Conservation (phyloP, 345 rosid species). For the Carallia pectinifolia region DNA sequence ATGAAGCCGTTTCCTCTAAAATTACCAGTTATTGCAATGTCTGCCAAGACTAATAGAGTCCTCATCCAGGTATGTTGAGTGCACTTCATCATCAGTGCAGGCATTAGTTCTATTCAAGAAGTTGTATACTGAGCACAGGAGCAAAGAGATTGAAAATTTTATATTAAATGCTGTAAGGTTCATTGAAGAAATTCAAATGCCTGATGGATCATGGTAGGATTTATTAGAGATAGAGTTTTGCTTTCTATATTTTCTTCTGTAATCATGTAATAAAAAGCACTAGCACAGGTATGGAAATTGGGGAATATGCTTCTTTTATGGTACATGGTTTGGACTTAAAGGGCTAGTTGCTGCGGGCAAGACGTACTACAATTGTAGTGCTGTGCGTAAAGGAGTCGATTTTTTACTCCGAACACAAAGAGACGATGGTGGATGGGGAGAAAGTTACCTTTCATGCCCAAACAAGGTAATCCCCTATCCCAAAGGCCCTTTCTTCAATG, state of each 20-base stretch:
- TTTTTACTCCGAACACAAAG: conserved; percentile 20
- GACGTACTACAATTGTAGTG: conserved; percentile 10
- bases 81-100: conserved; percentile 25
- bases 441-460: conserved; percentile 27
- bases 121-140: conserved; percentile 22
- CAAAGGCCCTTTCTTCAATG: background rate
- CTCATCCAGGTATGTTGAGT: conserved; percentile 18
- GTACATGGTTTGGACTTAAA: conserved; percentile 23
- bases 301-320: conserved; percentile 28
- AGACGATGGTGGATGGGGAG: conserved; percentile 29
- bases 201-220: conserved; percentile 27
- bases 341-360: conserved; percentile 25
- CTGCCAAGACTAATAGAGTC: background rate
- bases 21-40: background rate
- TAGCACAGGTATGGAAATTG: conserved; percentile 26
- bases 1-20: too few relatives aligned
- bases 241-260: background rate
- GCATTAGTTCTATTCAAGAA: conserved; percentile 15
- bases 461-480: conserved; percentile 1
- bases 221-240: background rate
- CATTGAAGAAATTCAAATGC: conserved; percentile 17
- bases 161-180: conserved; percentile 9
- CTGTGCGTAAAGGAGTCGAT: conserved; percentile 17
- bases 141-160: conserved; percentile 18
- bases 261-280: background rate